Conservation (phyloP, 2,329 filamentous ascomycete genomes). For the Neopestalotiopsis clavispora region DNA sequence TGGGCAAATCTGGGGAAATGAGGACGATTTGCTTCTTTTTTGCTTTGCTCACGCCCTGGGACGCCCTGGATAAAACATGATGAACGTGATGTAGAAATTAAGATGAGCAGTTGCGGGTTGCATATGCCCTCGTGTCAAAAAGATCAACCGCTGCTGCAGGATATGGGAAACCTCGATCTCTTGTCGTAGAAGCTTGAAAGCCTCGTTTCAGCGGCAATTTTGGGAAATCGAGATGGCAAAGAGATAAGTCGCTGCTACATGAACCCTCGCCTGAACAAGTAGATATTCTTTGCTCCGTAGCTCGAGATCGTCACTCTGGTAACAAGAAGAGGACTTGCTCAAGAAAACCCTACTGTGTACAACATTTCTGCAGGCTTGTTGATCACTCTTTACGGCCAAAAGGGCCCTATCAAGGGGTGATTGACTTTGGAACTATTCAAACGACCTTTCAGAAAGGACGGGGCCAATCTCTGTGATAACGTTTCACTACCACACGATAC, state of each 20-base stretch:
- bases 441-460: not conserved
- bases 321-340: not conserved
- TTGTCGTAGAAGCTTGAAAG: not conserved
- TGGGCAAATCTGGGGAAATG: slow-evolving; percentile 6
- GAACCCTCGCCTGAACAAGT: too few relatives aligned
- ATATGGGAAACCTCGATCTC: too few relatives aligned
- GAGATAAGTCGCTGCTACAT: too few relatives aligned
- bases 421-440: not conserved
- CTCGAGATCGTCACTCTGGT: too few relatives aligned
- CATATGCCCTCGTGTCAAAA: not conserved
- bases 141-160: too few relatives aligned
- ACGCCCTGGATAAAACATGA: not conserved
- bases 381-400: not conserved
- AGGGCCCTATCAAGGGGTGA: not conserved
- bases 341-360: too few relatives aligned
- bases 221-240: too few relatives aligned
- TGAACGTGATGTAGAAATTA: not conserved
- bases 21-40: not conserved
- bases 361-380: not conserved
- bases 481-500: not conserved
- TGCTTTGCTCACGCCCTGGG: not conserved
- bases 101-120: not conserved
- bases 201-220: not conserved
- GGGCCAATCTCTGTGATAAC: not conserved
- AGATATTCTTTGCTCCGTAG: too few relatives aligned